Base-by-base conservation (phyloP, 2,329 filamentous ascomycete species). In the Dothistroma pini region DNA sequence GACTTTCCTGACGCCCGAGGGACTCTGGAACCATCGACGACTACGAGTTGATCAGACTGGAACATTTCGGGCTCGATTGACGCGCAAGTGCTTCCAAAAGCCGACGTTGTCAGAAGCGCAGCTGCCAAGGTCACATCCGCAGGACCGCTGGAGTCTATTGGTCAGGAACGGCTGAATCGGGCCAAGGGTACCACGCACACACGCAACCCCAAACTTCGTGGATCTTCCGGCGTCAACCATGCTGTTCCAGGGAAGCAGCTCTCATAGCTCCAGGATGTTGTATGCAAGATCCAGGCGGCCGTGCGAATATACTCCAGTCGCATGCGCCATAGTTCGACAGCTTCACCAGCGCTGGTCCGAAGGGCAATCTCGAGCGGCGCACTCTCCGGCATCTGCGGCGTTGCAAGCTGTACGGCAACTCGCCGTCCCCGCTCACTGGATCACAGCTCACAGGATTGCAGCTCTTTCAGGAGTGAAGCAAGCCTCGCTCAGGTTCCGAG, bases 321-420 rank as follows among this genome's bases (percentile, higher is more conserved):
- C n/a, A n/a, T 48, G 41, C 54, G n/a, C 12, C 41, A 48, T 34
- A 56, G 54, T 19, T 47, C 6, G 38, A 48, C 16, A 56, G 41
- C 54, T 56, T 12, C 34, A 41, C 34, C 10, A 19, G 54, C 54
- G 54, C 54, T 56, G 38, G 54, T 56, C 54, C 54, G 54, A 32
- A 19, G 2, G n/a, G 21, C 21, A n/a, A 47, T 6, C 14, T 7
- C n/a, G 41, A 56, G 35, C 38, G 31, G 21, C 25, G 12, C 16
- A 32, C 19, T 4, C 21, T 21, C 9, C 51, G n/a, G 51, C 31
- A 11, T 53, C 16, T 16, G 31, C n/a, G n/a, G 31, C 31, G 51
- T 21, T 6, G 51, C 31, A 32, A 53, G 51, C 51, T 53, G 2
- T 12, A 35, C 31, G 51, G 31, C 35, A 12, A 19, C 1, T 21